Percentiles rank a stretch among this genome's conserved stretches.
Evolutionary conservation across 139 green algal genomes (phyloP).

Genomic region (Nannochloris sp.): DNA sequence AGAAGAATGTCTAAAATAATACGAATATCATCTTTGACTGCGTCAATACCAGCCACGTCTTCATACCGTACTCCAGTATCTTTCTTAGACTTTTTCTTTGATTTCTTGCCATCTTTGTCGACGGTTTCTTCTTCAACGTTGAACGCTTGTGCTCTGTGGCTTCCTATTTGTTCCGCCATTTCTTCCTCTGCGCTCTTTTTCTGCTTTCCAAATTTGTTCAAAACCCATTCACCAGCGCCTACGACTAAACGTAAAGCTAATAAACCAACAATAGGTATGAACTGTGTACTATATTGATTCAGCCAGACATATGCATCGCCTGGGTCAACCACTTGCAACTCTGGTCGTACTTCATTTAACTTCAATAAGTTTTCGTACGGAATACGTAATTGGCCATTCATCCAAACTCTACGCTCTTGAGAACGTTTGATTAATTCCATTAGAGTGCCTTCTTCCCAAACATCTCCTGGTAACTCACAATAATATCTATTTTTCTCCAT

Average conservation of each 20-base stretch:
- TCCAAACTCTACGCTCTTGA: constrained; percentile 25
- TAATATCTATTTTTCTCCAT: constrained; percentile 76
- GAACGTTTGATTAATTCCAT: constrained; percentile 53
- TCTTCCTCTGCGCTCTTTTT: constrained; percentile 44
- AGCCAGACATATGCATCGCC: constrained; percentile 43
- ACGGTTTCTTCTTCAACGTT: constrained; percentile 25
- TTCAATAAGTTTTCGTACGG: constrained; percentile 16
- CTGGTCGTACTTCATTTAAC: constrained; percentile 39
- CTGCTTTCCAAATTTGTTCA: constrained; percentile 26
- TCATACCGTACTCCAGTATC: constrained; percentile 58
- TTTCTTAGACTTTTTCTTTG: neutral
- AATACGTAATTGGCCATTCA: neutral
- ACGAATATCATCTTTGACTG: constrained; percentile 50
- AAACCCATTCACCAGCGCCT: constrained; percentile 16
- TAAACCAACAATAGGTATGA: constrained; percentile 40
- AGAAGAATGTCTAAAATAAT: constrained; percentile 52
- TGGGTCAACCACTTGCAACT: constrained; percentile 55
- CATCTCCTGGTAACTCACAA: constrained; percentile 59
- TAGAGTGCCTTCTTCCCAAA: constrained; percentile 59
- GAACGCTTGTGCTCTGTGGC: constrained; percentile 32
- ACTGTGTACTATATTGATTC: constrained; percentile 40
- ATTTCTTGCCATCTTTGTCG: constrained; percentile 7
- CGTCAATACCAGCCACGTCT: constrained; percentile 66
- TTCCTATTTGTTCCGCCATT: constrained; percentile 41
- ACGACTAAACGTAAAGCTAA: constrained; percentile 37